Conservation (phyloP, 2,329 filamentous ascomycete genomes). For the Diaporthe australafricana region DNA sequence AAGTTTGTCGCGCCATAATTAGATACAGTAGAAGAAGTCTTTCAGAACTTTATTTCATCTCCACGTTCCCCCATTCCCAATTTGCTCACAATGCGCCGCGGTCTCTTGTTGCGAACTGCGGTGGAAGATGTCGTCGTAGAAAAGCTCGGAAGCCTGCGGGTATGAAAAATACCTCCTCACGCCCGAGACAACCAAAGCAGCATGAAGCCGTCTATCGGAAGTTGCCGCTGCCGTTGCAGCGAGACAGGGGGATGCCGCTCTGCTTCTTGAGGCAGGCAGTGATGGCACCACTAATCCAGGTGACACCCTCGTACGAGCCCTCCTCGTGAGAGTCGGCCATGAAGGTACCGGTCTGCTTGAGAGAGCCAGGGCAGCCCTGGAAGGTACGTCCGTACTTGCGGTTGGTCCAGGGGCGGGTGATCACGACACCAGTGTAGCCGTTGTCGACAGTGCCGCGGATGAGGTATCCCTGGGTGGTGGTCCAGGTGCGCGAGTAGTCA, state of each 20-base stretch:
- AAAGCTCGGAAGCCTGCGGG: not conserved
- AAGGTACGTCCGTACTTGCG: constrained; percentile 13
- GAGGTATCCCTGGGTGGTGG: constrained; percentile 7
- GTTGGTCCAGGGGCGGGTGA: constrained; percentile 1
- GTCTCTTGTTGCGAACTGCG: not conserved
- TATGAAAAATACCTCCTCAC: not conserved
- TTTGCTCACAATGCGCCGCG: not conserved
- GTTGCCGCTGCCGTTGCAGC: constrained; percentile 19
- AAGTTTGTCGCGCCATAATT: not conserved
- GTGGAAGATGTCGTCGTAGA: not conserved
- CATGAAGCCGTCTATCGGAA: constrained; percentile 5
- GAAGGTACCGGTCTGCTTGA: constrained; percentile 11
- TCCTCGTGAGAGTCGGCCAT: constrained; percentile 26
- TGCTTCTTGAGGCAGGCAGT: constrained; percentile 23
- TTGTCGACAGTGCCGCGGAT: constrained; percentile 1
- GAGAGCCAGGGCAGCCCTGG: not conserved
- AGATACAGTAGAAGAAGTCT: not conserved
- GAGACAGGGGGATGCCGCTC: not conserved
- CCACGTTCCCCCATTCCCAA: not conserved
- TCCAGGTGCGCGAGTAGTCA: constrained; percentile 11
- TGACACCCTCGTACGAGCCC: not conserved
- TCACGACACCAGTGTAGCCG: constrained; percentile 2
- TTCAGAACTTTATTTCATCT: not conserved
- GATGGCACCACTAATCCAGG: constrained; percentile 24
- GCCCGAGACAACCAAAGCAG: not conserved